phyloP scores from a whole-genome alignment of 2,329 filamentous ascomycete genomes.

The Penicillium sp. region DNA sequence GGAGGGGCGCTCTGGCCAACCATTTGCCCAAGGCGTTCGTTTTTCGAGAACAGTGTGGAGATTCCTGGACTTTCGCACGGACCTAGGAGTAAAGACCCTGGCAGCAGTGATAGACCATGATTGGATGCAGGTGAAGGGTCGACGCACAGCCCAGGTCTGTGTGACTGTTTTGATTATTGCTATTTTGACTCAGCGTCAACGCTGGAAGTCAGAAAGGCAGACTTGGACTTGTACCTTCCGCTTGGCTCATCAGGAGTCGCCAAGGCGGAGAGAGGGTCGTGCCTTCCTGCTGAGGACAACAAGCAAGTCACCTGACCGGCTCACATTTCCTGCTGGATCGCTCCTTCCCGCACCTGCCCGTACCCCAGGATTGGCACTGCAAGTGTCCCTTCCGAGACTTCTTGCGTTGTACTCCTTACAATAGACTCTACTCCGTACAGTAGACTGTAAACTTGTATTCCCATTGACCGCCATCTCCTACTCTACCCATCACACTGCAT shows the following conservation, averaged over 20 bases:
- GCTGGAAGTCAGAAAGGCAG: background rate
- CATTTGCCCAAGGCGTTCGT: slow-evolving; percentile 13
- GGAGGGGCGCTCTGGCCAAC: slow-evolving; percentile 23
- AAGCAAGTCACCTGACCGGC: background rate
- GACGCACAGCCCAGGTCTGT: slow-evolving; percentile 8
- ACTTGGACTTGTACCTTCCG: too few relatives aligned
- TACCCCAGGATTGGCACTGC: slow-evolving; percentile 29
- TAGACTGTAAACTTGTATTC: too few relatives aligned
- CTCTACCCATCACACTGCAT: slow-evolving; percentile 2
- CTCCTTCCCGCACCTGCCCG: background rate
- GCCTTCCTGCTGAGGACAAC: background rate
- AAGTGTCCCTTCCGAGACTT: slow-evolving; percentile 10
- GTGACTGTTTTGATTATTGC: too few relatives aligned
- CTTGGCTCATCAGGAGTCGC: too few relatives aligned
- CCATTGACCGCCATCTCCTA: background rate
- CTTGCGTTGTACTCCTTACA: too few relatives aligned
- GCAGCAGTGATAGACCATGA: slow-evolving; percentile 5
- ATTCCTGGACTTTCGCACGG: slow-evolving; percentile 15
- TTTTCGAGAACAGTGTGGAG: slow-evolving; percentile 32
- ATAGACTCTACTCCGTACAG: too few relatives aligned
- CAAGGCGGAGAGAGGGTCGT: background rate
- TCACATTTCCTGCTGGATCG: too few relatives aligned
- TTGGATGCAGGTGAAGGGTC: slow-evolving; percentile 1
- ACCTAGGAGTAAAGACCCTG: slow-evolving; percentile 12
- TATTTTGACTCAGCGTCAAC: background rate